Conservation (phyloP, 2,329 filamentous ascomycete species). For the Clonostachys byssicola region DNA sequence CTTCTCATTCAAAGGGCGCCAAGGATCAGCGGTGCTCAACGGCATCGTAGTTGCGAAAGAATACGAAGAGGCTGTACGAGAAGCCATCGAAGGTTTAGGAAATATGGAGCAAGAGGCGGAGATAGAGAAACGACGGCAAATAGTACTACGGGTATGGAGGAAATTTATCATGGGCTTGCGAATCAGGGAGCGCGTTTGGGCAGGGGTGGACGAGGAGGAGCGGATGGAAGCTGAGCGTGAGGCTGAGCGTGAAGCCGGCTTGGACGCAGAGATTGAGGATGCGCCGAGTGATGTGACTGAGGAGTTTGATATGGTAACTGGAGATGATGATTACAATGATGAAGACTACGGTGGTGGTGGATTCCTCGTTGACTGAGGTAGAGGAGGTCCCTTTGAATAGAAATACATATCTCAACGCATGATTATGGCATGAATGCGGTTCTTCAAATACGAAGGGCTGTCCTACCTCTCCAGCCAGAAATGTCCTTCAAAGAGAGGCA, state of each 20-base stretch:
- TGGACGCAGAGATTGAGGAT: constrained; percentile 25
- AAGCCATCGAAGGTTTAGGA: constrained; percentile 63
- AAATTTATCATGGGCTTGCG: constrained; percentile 74
- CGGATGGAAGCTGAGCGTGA: constrained; percentile 31
- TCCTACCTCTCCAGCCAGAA: too few species aligned
- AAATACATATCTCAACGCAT: neutral
- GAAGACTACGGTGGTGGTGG: constrained; percentile 41
- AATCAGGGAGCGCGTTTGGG: constrained; percentile 70
- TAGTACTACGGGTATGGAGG: constrained; percentile 61
- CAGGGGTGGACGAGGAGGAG: constrained; percentile 44
- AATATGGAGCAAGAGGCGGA: constrained; percentile 62
- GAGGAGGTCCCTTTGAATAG: constrained; percentile 16
- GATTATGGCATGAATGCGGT: too few species aligned
- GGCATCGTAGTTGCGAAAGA: constrained; percentile 75
- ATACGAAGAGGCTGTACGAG: constrained; percentile 66
- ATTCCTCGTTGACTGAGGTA: constrained; percentile 22
- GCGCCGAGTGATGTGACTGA: constrained; percentile 34
- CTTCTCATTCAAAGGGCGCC: constrained; percentile 81
- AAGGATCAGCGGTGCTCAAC: constrained; percentile 77
- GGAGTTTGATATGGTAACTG: constrained; percentile 34
- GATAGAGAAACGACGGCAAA: constrained; percentile 67
- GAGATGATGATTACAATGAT: constrained; percentile 36
- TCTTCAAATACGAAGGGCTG: too few species aligned
- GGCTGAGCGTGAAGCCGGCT: constrained; percentile 19
- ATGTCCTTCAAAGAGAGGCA: too few species aligned